A percentile compares a stretch with the other conserved stretches of the same genome.
Evolutionary conservation across 331 rosid genomes (phyloP).

Genomic region (Arachis monticola): DNA sequence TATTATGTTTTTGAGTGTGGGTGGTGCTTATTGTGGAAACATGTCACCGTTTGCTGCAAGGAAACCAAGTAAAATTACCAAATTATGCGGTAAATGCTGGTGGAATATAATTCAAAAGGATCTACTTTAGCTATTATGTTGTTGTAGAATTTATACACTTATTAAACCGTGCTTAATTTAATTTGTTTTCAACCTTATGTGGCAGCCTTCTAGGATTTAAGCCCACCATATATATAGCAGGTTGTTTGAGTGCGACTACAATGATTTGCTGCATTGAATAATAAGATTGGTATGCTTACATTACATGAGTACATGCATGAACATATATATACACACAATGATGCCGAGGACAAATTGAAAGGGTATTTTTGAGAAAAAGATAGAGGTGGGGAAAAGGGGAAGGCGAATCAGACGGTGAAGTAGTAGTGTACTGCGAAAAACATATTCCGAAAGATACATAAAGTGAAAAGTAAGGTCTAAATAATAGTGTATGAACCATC

Average conservation of each 20-base stretch:
- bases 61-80: neutral
- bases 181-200: no score
- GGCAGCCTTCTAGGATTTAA: no score
- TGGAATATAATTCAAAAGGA: neutral
- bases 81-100: neutral
- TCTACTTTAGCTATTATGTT: neutral
- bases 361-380: neutral
- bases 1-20: no score
- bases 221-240: no score
- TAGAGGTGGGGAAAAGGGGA: neutral
- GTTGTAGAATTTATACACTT: no score
- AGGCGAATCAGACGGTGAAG: neutral
- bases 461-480: neutral
- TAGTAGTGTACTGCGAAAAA: neutral
- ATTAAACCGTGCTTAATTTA: no score
- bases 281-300: neutral
- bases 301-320: neutral
- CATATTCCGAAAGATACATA: slow-evolving; percentile 16
- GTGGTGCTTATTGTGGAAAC: neutral
- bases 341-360: neutral
- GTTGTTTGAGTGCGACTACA: neutral
- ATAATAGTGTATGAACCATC: neutral
- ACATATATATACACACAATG: neutral
- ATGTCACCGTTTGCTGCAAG: neutral
- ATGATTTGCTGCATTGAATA: slow-evolving; percentile 14